Conservation (phyloP, 2,329 filamentous ascomycete species). For the Alternaria sp. region DNA sequence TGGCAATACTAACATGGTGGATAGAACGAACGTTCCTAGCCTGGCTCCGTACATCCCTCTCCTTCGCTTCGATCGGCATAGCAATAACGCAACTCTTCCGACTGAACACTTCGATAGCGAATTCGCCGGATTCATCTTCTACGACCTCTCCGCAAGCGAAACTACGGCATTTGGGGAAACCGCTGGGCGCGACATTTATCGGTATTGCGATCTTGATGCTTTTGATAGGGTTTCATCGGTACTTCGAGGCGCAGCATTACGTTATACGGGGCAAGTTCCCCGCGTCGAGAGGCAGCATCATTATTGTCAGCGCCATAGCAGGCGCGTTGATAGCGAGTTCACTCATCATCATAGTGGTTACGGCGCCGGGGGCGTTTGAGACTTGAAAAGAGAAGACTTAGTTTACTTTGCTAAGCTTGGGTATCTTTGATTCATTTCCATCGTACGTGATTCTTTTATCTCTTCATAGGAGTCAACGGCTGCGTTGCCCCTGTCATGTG, state of each 20-base stretch:
- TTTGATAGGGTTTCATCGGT: constrained; percentile 77
- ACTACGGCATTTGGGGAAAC: constrained; percentile 42
- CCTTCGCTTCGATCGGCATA: constrained; percentile 82
- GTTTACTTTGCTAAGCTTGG: constrained; percentile 12
- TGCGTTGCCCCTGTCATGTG: background rate
- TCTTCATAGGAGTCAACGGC: background rate
- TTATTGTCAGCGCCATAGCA: constrained; percentile 71
- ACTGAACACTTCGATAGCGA: constrained; percentile 69
- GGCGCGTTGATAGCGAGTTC: constrained; percentile 64
- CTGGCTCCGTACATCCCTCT: constrained; percentile 81
- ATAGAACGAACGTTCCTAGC: constrained; percentile 83
- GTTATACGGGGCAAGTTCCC: constrained; percentile 81
- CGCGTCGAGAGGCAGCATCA: constrained; percentile 75
- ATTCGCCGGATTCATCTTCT: background rate
- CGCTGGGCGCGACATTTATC: constrained; percentile 73
- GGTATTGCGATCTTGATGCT: constrained; percentile 77
- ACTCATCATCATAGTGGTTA: constrained; percentile 64
- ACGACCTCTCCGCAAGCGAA: constrained; percentile 14
- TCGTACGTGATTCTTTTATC: constrained; percentile 8
- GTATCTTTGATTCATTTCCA: constrained; percentile 31
- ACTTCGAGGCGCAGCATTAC: constrained; percentile 80
- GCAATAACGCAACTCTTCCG: constrained; percentile 85
- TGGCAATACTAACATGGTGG: background rate
- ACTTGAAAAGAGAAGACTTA: constrained; percentile 20
- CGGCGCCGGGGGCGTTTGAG: constrained; percentile 58